Percentiles rank a stretch among this genome's conserved stretches.
Evolutionary conservation across 495 filamentous ascomycete genomes (phyloP).

Genomic region (Astrothelium macrocarpum): DNA sequence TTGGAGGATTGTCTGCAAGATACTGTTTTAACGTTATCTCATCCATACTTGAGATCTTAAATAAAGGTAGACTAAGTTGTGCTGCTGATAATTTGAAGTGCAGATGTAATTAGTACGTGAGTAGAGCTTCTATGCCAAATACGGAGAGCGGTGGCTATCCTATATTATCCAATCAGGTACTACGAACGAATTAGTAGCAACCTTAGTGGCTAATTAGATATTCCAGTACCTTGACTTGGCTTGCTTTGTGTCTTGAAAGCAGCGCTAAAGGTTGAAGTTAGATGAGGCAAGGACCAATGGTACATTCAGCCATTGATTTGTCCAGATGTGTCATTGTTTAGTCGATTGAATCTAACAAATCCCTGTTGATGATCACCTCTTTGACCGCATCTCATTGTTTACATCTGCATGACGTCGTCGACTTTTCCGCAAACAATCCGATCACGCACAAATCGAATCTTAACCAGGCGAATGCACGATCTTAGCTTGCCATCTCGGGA

Average conservation of each 20-base stretch:
- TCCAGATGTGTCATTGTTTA: not conserved
- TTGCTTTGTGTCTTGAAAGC: too few relatives aligned
- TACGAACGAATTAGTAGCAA: not conserved
- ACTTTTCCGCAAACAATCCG: not conserved
- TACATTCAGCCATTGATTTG: not conserved
- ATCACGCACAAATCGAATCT: not conserved
- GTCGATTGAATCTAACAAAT: too few relatives aligned
- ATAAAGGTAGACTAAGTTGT: too few relatives aligned
- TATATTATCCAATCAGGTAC: too few relatives aligned
- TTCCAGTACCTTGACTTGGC: too few relatives aligned
- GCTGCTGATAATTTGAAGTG: too few relatives aligned
- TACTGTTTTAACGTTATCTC: slow-evolving; percentile 54
- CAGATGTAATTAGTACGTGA: too few relatives aligned
- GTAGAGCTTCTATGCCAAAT: too few relatives aligned
- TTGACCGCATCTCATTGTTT: too few relatives aligned
- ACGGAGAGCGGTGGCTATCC: too few relatives aligned
- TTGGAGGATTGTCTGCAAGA: slow-evolving; percentile 80
- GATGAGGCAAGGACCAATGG: not conserved
- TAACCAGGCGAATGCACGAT: not conserved
- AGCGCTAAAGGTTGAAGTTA: not conserved
- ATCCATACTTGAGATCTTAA: slow-evolving; percentile 32
- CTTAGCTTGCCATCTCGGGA: not conserved
- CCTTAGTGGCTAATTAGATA: not conserved
- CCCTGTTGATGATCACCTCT: too few relatives aligned
- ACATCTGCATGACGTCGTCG: slow-evolving; percentile 5